Base-by-base conservation (phyloP, 192 early-diverging fungal species). In the Coemansia erecta region DNA sequence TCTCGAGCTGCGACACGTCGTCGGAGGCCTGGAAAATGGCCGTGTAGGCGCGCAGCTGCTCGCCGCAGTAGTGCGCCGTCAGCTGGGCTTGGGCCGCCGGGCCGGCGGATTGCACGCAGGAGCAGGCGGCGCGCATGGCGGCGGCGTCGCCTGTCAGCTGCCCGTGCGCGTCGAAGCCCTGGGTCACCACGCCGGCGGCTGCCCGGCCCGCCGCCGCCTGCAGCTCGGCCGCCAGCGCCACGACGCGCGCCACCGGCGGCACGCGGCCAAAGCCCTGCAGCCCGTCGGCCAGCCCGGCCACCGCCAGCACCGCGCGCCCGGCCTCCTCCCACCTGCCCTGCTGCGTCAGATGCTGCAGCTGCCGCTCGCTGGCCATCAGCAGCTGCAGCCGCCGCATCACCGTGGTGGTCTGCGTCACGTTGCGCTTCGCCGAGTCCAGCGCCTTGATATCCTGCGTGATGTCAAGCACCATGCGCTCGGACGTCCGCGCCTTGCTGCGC, bases 381-480 rank as follows among this genome's bases (percentile, higher is more conserved):
- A 97, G 92, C 64, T 96, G 93, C 10, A 96, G 74, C 61, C 93
- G 81, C 56, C 89, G 89, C 49, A 96, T 77, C 4, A 89, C 85
- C 0, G 89, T 89, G 12, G 94, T 90, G 2, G 94, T 87, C 23
- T 73, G 63, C 4, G 90, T 89, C 43, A 99, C 72, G 63, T 98
- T 94, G 53, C 89, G 85, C 70, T 99, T 99, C 37, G 94, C 92
- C 61, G 87, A 87, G 69, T 99, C 97, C 41, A 99, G 81, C 10
- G 88, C 83, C 61, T 94, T 94, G 61, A 99, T 97, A 61, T 99
- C 97, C 55, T 89, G 84, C 12, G 97, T 98, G 45, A 99, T 99
- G 45, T 96, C 93, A 15, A 90, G 86, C 0, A 99, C 94, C 83
- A 89, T 89, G 14, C 84, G 73, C 51, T 97, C 94, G 0, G 94